Evolutionary conservation across 1,284 basidiomycete species (phyloP).

Genomic region (Takashimella koratensis): DNA sequence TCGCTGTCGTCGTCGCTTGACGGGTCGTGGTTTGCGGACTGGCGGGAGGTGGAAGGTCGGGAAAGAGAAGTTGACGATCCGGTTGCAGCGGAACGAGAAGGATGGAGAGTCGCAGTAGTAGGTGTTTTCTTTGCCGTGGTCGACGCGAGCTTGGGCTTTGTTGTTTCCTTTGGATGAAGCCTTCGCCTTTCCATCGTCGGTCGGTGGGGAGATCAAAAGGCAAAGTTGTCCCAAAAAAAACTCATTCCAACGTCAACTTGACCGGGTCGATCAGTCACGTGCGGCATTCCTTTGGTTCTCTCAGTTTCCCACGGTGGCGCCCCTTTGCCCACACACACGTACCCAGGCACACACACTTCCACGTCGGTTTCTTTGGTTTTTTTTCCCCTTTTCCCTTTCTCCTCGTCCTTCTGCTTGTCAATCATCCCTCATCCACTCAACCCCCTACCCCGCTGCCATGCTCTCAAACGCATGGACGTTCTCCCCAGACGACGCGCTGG

Average conservation of each 20-base stretch:
- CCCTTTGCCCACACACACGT: background rate
- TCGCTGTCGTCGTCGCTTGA: no score
- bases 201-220: no score
- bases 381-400: background rate
- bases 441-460: conserved; percentile 22
- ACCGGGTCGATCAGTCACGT: no score
- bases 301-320: background rate
- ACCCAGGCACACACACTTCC: no score
- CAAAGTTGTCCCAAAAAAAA: no score
- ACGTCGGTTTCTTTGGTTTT: background rate
- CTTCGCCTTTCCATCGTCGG: background rate
- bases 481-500: conserved; percentile 40
- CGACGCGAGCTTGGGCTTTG: background rate
- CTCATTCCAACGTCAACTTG: background rate
- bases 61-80: no score
- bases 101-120: no score
- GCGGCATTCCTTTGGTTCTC: no score
- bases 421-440: conserved; percentile 3
- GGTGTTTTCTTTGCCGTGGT: background rate
- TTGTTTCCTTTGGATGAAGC: background rate
- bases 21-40: no score
- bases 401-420: no score
- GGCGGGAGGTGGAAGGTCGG: no score
- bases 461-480: conserved; percentile 48
- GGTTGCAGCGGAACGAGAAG: no score